Evolutionary conservation across 2,329 filamentous ascomycete species (phyloP).

Genomic region (Ophiocordyceps camponoti-rufipedis): DNA sequence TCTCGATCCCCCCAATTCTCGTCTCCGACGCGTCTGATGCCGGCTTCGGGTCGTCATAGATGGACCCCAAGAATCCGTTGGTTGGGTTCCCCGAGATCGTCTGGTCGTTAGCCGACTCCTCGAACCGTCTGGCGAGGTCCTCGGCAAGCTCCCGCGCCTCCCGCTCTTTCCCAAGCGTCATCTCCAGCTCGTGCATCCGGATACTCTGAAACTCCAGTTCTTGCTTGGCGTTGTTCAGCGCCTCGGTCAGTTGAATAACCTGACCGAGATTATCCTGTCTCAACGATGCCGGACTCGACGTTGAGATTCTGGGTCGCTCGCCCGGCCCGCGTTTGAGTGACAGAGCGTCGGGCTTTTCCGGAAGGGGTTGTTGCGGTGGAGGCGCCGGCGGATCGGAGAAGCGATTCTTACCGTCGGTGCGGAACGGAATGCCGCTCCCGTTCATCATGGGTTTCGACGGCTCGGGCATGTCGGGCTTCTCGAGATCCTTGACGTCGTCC

Average conservation of each 20-base stretch:
- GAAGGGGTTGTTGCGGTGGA: conserved; percentile 79
- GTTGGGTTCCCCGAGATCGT: conserved; percentile 8
- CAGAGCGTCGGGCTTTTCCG: conserved; percentile 74
- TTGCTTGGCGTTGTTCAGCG: conserved; percentile 64
- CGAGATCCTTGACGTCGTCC: conserved; percentile 42
- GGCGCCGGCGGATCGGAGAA: conserved; percentile 90
- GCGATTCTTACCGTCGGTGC: conserved; percentile 59
- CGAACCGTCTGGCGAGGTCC: conserved; percentile 54
- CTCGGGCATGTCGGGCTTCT: conserved; percentile 31
- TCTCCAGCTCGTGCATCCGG: conserved; percentile 64
- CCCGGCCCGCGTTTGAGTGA: conserved; percentile 60
- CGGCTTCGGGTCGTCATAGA: conserved; percentile 5
- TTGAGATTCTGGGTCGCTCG: conserved; percentile 47
- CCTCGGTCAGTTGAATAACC: conserved; percentile 70
- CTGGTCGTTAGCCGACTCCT: conserved; percentile 27
- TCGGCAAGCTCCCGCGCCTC: conserved; percentile 71
- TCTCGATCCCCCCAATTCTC: neutral
- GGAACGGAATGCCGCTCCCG: conserved; percentile 34
- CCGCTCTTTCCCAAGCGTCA: conserved; percentile 56
- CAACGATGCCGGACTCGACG: conserved; percentile 36
- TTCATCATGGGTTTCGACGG: conserved; percentile 31
- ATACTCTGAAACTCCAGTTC: conserved; percentile 72
- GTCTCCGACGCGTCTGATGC: neutral
- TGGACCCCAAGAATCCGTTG: conserved; percentile 7
- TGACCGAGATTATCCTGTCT: conserved; percentile 47